Evolutionary conservation across 2,329 filamentous ascomycete genomes (phyloP), one percentile per base, ranked within the genome.

Genomic region (Talaromyces sp.): DNA sequence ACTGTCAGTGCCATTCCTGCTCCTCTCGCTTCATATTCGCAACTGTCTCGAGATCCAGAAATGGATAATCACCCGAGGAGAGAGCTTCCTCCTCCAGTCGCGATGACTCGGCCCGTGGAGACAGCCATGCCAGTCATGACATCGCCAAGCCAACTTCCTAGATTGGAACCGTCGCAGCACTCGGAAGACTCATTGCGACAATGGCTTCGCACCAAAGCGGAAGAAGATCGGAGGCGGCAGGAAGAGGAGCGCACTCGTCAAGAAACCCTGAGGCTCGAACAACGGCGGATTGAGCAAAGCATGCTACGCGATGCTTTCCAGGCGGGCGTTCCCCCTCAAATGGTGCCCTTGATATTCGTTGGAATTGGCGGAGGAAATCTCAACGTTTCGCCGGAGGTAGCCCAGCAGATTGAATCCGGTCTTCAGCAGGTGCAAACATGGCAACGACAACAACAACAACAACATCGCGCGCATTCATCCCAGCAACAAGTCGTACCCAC

Each of bases 261-360:
- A 65, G 89, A 90, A 71, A 76, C 78, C 33, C 73, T 89, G 43
- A 84, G 85, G 25, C 73, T 91, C 33, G 88, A 91, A 73, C 88
- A 89, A 73, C 80, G 88, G 48, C 86, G 81, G 65, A 80, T 89
- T 57, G 89, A 91, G 72, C 83, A 87, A 67, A 85, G 85, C 46
- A 91, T 92, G 74, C 73, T 92, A 58, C 79, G 82, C 56, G 85
- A 87, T 21, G 88, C 87, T 2, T 71, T 91, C 55, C 79, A 81
- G 56, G 84, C 85, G 37, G 88, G 88, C 10, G 84, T 92, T 53
- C 88, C 89, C 9, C 87, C 88, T 11, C 81, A 86, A 36, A 84
- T 91, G 80, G 81, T 91, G 25, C 89, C 89, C 6, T 76, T 90
- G 60, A 84, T 92, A 22, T 91, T 92, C 71, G 83, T 86, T 11